Evolutionary conservation across 1,284 basidiomycete species (phyloP), one percentile per base, ranked within the genome.

Genomic region (Puccinia coronata): DNA sequence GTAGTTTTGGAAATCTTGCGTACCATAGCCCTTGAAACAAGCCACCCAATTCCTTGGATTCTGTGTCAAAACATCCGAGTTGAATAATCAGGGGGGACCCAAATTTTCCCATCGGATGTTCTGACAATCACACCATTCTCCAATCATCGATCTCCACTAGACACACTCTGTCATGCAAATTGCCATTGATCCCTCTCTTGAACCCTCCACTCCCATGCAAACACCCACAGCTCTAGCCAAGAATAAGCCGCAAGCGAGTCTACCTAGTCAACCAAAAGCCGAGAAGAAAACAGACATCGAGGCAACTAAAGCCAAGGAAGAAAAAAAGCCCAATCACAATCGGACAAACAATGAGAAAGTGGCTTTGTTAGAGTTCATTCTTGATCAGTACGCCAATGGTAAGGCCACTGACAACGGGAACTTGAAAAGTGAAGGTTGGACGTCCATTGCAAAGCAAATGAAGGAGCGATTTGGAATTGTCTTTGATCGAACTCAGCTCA

Each of bases 361-460:
- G 8, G 8, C n/a, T 0, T 31, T 73, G 14, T 31, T 73, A 6
- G 2, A 55, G 23, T 51, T 31, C 1, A 55, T 55, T 12, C 8
- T 73, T 2, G 28, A 73, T 25, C 49, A 39, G n/a, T 8, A 14
- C 8, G n/a, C 49, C 1, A 23, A 39, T 6, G 71, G 51, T 2
- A 73, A 57, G 53, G 36, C n/a, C 0, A 57, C 51, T 23, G 23
- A 73, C 31, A 59, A 59, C 20, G 51, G 51, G 25, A 73, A 57
- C n/a, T 16, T 73, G 0, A 73, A 73, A 28, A 18, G 18, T 4
- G 51, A 73, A 36, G 71, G 31, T 20, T 73, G 71, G 71, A 36
- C 51, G 3, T 1, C 0, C 0, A 28, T 55, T 23, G 34, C 2
- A 12, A 57, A 57, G 11, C 6, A 73, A 14, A 57, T 57, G 71